These are phyloP conservation scores for Stemphylium lycopersici DNA, from an alignment of 2,329 filamentous ascomycete species.

Conservation along the genomic window DNA sequence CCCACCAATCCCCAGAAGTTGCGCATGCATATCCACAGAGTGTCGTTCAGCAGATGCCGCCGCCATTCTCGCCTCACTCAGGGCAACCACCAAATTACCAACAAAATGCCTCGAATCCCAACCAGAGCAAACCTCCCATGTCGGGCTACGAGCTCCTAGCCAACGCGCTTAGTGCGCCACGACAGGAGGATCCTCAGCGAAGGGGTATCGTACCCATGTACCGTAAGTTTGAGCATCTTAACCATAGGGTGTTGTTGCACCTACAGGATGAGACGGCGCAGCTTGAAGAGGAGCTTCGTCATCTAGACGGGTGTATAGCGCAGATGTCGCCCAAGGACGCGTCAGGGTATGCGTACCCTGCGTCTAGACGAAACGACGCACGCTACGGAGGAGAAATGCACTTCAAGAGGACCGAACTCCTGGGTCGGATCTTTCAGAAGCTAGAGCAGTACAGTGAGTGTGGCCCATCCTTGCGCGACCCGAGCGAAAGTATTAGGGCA, in stretches of 20 bases:
- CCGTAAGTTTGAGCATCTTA: constrained; percentile 79
- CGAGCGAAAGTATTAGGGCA: neutral
- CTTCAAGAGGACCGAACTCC: constrained; percentile 64
- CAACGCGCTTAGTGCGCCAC: constrained; percentile 40
- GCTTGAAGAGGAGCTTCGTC: constrained; percentile 77
- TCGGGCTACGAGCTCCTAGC: constrained; percentile 49
- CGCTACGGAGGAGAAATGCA: constrained; percentile 63
- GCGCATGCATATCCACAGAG: constrained; percentile 27
- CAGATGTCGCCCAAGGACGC: constrained; percentile 43
- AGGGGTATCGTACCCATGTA: constrained; percentile 67
- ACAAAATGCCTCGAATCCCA: constrained; percentile 26
- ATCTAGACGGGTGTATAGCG: constrained; percentile 67
- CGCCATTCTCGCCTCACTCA: constrained; percentile 28
- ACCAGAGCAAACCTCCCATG: constrained; percentile 37
- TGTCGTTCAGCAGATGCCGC: constrained; percentile 21
- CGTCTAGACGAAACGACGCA: constrained; percentile 65
- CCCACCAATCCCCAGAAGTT: constrained; percentile 30
- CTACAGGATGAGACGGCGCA: constrained; percentile 85
- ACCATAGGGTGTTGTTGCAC: constrained; percentile 81
- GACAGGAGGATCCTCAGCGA: constrained; percentile 17
- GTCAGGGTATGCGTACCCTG: constrained; percentile 52
- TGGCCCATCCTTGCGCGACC: neutral
- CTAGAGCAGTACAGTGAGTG: constrained; percentile 69
- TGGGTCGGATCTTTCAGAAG: constrained; percentile 69
- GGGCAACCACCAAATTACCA: constrained; percentile 38